Conservation (phyloP, 2,329 filamentous ascomycete genomes). For the Botryosphaeria dothidea region DNA sequence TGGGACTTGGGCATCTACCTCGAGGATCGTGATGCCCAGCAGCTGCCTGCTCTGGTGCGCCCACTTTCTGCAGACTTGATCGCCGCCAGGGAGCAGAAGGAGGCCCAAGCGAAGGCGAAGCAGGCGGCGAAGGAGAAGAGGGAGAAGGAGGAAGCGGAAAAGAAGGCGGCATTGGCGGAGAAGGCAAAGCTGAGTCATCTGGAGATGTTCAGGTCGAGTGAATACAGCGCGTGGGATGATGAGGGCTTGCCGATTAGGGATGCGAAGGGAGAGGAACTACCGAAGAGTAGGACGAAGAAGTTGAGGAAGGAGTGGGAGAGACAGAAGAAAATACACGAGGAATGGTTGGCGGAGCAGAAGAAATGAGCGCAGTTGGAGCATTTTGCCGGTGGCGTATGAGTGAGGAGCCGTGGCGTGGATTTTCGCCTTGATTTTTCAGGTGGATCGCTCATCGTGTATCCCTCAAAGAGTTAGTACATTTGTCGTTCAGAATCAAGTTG, state of each 20-base stretch:
- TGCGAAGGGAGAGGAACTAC: constrained; percentile 74
- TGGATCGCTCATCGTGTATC: too few relatives aligned
- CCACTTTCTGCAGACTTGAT: constrained; percentile 62
- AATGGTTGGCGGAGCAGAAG: constrained; percentile 40
- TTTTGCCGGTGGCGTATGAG: too few relatives aligned
- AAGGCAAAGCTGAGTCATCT: constrained; percentile 59
- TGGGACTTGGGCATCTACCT: constrained; percentile 84
- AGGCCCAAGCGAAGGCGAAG: constrained; percentile 46
- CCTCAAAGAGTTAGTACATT: too few relatives aligned
- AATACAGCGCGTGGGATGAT: constrained; percentile 78
- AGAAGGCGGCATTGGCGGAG: constrained; percentile 55
- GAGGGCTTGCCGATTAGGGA: constrained; percentile 79
- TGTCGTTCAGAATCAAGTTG: too few relatives aligned
- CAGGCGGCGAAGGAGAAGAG: constrained; percentile 49
- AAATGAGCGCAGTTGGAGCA: background rate
- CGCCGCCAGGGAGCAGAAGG: constrained; percentile 55
- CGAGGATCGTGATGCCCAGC: constrained; percentile 69
- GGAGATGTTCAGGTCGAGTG: constrained; percentile 59
- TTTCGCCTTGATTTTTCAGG: too few relatives aligned
- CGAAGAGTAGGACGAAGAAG: constrained; percentile 79
- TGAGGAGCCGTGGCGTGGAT: too few relatives aligned
- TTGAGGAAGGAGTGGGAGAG: constrained; percentile 85
- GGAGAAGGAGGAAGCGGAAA: constrained; percentile 61
- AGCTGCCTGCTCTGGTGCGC: constrained; percentile 70
- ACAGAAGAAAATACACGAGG: constrained; percentile 83